Conservation (phyloP, 352 stramenopile genomes). For the Pythium graminicola region DNA sequence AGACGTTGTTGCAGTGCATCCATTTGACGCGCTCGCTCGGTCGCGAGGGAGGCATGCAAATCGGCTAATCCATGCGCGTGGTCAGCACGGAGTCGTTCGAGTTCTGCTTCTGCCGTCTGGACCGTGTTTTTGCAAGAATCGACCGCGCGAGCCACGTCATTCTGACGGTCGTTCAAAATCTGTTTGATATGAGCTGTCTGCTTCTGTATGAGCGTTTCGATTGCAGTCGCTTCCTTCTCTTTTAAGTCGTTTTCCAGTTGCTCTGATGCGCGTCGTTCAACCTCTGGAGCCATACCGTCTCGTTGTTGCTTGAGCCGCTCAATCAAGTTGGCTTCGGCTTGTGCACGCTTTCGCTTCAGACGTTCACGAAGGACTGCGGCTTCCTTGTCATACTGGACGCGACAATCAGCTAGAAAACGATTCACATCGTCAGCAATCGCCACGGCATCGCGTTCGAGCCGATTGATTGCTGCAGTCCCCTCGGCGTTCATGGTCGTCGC, state of each 20-base stretch:
- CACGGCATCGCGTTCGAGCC: conserved; percentile 17
- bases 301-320: conserved; percentile 21
- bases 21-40: neutral
- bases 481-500: neutral
- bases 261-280: conserved; percentile 3
- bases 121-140: neutral
- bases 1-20: conserved; percentile 26
- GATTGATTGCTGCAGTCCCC: conserved; percentile 19
- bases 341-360: conserved; percentile 19
- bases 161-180: neutral
- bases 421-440: conserved; percentile 26
- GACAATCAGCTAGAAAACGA: conserved; percentile 22
- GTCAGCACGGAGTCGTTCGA: conserved; percentile 1
- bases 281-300: neutral
- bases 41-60: conserved; percentile 4
- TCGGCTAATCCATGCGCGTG: neutral
- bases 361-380: conserved; percentile 17
- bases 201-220: neutral
- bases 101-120: conserved; percentile 8
- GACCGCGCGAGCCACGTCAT: neutral
- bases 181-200: neutral
- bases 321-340: conserved; percentile 1
- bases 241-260: neutral
- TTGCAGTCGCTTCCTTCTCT: neutral
- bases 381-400: conserved; percentile 24